Evolutionary conservation across 495 filamentous ascomycete genomes (phyloP).

Genomic region (Geoglossum glabrum): DNA sequence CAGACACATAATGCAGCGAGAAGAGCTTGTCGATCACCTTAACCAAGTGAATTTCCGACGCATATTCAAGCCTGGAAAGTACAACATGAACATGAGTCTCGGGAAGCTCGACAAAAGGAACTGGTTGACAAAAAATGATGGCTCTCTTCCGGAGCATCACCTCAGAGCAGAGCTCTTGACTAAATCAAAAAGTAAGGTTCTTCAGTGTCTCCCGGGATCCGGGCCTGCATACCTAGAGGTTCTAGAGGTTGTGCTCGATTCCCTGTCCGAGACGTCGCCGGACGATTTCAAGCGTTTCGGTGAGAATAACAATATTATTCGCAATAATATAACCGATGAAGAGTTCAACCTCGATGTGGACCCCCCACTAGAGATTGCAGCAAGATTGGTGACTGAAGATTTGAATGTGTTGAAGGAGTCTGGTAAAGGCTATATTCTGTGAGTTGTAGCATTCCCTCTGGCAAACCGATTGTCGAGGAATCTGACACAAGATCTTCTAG

Average conservation of each 20-base stretch:
- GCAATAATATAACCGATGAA: slow-evolving; percentile 31
- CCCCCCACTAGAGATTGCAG: slow-evolving; percentile 35
- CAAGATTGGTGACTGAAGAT: slow-evolving; percentile 36
- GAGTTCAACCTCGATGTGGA: slow-evolving; percentile 20
- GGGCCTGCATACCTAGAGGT: slow-evolving; percentile 29
- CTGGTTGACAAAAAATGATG: slow-evolving; percentile 34
- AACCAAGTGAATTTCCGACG: background rate
- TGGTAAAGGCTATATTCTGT: slow-evolving; percentile 29
- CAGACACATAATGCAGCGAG: background rate
- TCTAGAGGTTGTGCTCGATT: slow-evolving; percentile 28
- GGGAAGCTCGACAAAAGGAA: slow-evolving; percentile 29
- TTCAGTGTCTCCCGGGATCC: slow-evolving; percentile 30
- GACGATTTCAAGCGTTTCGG: slow-evolving; percentile 23
- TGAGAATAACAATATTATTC: slow-evolving; percentile 19
- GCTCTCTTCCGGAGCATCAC: slow-evolving; percentile 26
- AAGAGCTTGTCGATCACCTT: background rate
- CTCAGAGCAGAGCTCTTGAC: slow-evolving; percentile 25
- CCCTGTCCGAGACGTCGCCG: slow-evolving; percentile 28
- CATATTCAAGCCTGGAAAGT: background rate
- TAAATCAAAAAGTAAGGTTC: slow-evolving; percentile 22
- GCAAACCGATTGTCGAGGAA: background rate
- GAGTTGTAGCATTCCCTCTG: slow-evolving; percentile 7
- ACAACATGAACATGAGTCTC: slow-evolving; percentile 32
- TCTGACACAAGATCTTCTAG: slow-evolving; percentile 12
- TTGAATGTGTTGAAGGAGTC: slow-evolving; percentile 27